These are phyloP conservation scores for Laguncularia racemosa DNA, from an alignment of 345 rosid species.

Conservation along the genomic window DNA sequence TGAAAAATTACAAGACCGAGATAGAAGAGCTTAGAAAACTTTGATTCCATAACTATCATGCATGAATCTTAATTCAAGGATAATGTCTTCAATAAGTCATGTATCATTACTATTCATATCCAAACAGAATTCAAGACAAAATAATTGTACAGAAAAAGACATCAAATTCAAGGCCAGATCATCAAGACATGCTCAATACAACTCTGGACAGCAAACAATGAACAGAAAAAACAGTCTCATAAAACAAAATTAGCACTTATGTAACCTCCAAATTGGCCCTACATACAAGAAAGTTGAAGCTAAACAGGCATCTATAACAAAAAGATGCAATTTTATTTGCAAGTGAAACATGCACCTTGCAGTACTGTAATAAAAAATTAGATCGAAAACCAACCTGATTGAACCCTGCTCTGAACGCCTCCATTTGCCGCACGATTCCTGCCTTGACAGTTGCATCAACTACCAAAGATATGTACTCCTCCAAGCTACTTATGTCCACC, in stretches of 20 bases:
- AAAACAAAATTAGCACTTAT: not conserved
- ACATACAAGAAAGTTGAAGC: not conserved
- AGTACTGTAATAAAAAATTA: no score
- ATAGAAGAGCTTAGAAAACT: no score
- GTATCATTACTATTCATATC: no score
- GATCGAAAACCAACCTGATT: slow-evolving; percentile 56
- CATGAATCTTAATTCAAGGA: not conserved
- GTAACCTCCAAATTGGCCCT: not conserved
- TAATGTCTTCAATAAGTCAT: no score
- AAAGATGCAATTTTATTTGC: not conserved
- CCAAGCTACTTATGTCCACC: slow-evolving; percentile 79
- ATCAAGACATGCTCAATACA: no score
- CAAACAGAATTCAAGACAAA: no score
- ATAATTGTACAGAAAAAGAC: no score
- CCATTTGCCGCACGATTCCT: slow-evolving; percentile 75
- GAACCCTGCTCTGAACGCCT: slow-evolving; percentile 92
- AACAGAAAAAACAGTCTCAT: no score
- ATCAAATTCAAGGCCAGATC: no score
- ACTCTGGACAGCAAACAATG: no score
- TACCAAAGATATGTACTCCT: slow-evolving; percentile 74
- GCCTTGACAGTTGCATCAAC: slow-evolving; percentile 90
- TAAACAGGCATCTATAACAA: not conserved
- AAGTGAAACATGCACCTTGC: no score
- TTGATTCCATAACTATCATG: not conserved
- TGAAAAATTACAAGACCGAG: no score